Evolutionary conservation across 176 grass and related monocot genomes (phyloP), one percentile per base, ranked within the genome.

Genomic region (Olyra latifolia): DNA sequence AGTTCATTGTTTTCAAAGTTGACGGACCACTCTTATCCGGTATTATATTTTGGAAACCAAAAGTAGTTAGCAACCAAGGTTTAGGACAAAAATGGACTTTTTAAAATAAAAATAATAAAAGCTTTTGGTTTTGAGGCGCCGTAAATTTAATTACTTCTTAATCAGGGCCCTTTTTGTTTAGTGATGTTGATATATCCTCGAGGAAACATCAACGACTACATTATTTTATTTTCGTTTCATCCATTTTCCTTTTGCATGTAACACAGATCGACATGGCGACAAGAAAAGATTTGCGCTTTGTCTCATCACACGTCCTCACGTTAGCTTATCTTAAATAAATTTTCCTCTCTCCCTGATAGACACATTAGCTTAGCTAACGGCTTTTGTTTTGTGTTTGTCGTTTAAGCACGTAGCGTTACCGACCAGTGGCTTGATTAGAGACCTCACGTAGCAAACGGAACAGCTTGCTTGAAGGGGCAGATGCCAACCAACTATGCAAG

Each of bases 271-370:
- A 29, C 87, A 87, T 41, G 44, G 72, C 62, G 86, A 78, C 64
- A 79, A 90, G 79, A 78, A 71, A 78, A 81, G 63, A 86, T 88
- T 88, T 78, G 85, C 54, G 81, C 32, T 74, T 89, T 89, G 88
- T 88, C 88, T 86, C 53, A 54, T 88, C 65, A 53, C 66, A 84
- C 88, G 78, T 91, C 84, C 84, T 62, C 91, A 78, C 75, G 58
- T 67, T 84, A 69, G 61, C 75, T 52, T 66, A 46, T 60, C 45
- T 40, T 76, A 35, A 35, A 35, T 35, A 3, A 35, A 3, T 35
- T 35, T 35, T 35, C 32, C 57, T 65, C 86, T 71, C 77, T 63
- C 52, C 74, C 55, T 53, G 84, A 17, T 30, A 3, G 66, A 24
- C 87, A 78, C 82, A 72, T 83, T 93, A 76, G 80, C 80, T 74